Conservation (phyloP, 768 basidiomycete species). For the Kwoniella shandongensis region DNA sequence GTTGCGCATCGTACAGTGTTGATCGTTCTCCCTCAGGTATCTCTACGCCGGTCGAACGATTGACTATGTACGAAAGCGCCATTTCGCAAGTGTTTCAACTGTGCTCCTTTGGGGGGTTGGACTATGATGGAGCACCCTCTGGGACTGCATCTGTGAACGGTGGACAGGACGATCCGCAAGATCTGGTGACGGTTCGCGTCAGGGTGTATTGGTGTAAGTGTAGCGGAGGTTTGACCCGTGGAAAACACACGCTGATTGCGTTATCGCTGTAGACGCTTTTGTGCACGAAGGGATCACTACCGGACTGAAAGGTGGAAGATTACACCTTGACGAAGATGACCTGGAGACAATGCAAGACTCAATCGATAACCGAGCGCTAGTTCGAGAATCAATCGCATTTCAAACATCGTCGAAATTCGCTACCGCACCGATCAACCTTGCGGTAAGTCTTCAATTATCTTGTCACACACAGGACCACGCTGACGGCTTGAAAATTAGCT, state of each 20-base stretch:
- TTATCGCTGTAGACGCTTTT: constrained; percentile 59
- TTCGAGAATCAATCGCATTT: constrained; percentile 26
- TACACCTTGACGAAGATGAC: constrained; percentile 75
- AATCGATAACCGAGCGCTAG: constrained; percentile 59
- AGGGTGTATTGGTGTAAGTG: constrained; percentile 74
- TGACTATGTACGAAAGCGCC: constrained; percentile 74
- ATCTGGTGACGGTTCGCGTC: constrained; percentile 63
- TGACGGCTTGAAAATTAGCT: constrained; percentile 36
- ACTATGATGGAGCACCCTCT: constrained; percentile 49
- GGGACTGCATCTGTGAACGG: constrained; percentile 55
- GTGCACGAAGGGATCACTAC: constrained; percentile 79
- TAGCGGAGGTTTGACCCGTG: too few relatives aligned
- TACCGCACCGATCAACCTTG: constrained; percentile 70
- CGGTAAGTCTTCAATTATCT: constrained; percentile 48
- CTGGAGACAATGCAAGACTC: constrained; percentile 69
- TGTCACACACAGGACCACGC: neutral
- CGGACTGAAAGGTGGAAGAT: constrained; percentile 78
- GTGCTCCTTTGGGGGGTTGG: constrained; percentile 61
- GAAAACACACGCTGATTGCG: neutral
- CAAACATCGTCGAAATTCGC: constrained; percentile 51
- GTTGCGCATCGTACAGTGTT: neutral
- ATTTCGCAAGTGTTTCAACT: constrained; percentile 77
- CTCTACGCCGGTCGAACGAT: constrained; percentile 57
- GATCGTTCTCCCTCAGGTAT: constrained; percentile 52
- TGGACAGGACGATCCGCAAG: constrained; percentile 52